Evolutionary conservation across 306 rosid genomes (phyloP).

Genomic region (Hippophae tibetana): DNA sequence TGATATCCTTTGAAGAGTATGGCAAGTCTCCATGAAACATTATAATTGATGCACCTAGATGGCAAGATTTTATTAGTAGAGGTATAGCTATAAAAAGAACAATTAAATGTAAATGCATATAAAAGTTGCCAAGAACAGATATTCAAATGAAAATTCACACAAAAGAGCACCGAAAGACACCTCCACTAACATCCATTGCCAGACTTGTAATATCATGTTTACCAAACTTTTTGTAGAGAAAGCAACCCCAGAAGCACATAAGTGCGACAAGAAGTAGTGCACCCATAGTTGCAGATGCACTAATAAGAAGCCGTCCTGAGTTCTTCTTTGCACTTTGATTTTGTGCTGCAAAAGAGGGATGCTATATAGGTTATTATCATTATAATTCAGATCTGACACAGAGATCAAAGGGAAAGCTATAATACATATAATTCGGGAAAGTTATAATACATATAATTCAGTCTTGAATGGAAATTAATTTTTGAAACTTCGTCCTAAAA

Average conservation of each 20-base stretch:
- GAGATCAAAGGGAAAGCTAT: slow-evolving; percentile 9
- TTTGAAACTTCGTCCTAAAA: background rate
- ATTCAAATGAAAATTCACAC: slow-evolving; percentile 16
- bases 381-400: slow-evolving; percentile 13
- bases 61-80: slow-evolving; percentile 21
- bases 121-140: slow-evolving; percentile 12
- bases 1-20: slow-evolving; percentile 90
- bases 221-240: slow-evolving; percentile 82
- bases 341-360: slow-evolving; percentile 41
- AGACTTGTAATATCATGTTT: slow-evolving; percentile 59
- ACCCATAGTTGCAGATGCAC: slow-evolving; percentile 98
- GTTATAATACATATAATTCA: slow-evolving; percentile 5
- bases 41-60: slow-evolving; percentile 81
- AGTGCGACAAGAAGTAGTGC: slow-evolving; percentile 97
- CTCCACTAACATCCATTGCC: slow-evolving; percentile 81
- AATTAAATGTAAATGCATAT: slow-evolving; percentile 10
- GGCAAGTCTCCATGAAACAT: slow-evolving; percentile 99
- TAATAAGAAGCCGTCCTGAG: slow-evolving; percentile 83
- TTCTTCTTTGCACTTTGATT: slow-evolving; percentile 57
- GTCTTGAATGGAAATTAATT: slow-evolving; percentile 12
- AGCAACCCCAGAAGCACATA: slow-evolving; percentile 99
- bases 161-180: slow-evolving; percentile 34
- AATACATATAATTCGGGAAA: slow-evolving; percentile 6
- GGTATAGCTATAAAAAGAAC: slow-evolving; percentile 18
- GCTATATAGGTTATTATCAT: slow-evolving; percentile 6